Conservation (phyloP, 1,139 yeast genomes). For the Nadsonia starkeyi-henricii region DNA sequence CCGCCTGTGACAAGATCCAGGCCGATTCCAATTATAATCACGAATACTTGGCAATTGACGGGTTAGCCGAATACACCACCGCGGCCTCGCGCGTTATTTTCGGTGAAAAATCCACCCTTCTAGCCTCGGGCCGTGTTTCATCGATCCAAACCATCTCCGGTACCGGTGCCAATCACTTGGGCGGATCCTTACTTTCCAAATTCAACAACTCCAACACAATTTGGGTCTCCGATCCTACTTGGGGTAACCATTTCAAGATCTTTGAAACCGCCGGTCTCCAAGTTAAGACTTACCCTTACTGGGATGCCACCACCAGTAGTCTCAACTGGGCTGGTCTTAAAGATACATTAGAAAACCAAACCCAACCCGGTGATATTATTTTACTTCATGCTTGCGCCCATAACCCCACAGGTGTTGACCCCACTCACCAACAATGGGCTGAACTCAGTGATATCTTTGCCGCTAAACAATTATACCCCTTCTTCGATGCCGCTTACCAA, state of each 20-base stretch:
- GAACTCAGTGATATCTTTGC: conserved; percentile 49
- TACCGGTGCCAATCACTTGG: conserved; percentile 89
- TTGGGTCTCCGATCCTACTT: conserved; percentile 80
- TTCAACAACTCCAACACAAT: conserved; percentile 35
- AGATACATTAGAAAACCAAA: conserved; percentile 17
- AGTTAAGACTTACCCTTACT: conserved; percentile 64
- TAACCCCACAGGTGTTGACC: conserved; percentile 96
- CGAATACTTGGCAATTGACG: conserved; percentile 79
- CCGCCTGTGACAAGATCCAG: conserved; percentile 44
- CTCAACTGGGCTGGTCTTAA: conserved; percentile 39
- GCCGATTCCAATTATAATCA: conserved; percentile 61
- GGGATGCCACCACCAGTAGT: conserved; percentile 50
- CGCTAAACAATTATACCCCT: conserved; percentile 56
- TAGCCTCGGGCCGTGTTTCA: conserved; percentile 39
- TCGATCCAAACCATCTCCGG: conserved; percentile 86
- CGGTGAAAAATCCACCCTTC: conserved; percentile 49
- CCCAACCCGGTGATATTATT: conserved; percentile 32
- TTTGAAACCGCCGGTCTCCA: conserved; percentile 54
- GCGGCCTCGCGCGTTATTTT: conserved; percentile 72
- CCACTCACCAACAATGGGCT: conserved; percentile 75
- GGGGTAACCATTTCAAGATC: conserved; percentile 90
- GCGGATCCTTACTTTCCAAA: conserved; percentile 53
- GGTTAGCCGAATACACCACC: conserved; percentile 51
- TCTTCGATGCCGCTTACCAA: conserved; percentile 94
- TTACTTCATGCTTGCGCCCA: conserved; percentile 92